phyloP scores from a whole-genome alignment of 2,329 filamentous ascomycete genomes.

The Talaromyces amestolkiae region DNA sequence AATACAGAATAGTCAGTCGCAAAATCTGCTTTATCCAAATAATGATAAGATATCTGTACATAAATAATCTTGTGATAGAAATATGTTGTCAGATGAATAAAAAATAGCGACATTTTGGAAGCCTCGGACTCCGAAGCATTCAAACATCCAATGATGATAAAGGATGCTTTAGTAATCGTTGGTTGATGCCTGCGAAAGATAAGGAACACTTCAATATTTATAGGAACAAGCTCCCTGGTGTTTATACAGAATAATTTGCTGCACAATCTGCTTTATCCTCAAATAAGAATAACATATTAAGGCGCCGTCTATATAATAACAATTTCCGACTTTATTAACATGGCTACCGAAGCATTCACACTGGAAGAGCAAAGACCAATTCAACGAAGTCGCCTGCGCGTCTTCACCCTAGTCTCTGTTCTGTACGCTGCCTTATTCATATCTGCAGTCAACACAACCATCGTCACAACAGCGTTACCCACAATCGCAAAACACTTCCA shows the following conservation, averaged over 20 bases:
- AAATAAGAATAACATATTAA: too few relatives aligned
- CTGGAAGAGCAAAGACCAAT: not conserved
- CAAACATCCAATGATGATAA: not conserved
- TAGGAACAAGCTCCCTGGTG: not conserved
- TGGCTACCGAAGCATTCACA: not conserved
- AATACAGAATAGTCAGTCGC: not conserved
- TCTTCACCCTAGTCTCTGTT: slow-evolving; percentile 15
- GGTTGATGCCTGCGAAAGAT: not conserved
- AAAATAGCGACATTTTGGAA: not conserved
- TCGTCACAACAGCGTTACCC: slow-evolving; percentile 38
- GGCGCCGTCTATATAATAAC: not conserved
- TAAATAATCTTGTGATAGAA: too few relatives aligned
- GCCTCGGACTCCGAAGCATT: not conserved
- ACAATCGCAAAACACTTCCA: slow-evolving; percentile 35
- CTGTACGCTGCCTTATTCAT: slow-evolving; percentile 23
- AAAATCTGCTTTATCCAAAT: too few relatives aligned
- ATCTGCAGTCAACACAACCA: slow-evolving; percentile 26
- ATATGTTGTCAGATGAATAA: not conserved
- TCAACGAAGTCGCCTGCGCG: not conserved
- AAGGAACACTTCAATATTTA: not conserved
- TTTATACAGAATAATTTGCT: not conserved
- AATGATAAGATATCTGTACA: too few relatives aligned
- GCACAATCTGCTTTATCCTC: too few relatives aligned
- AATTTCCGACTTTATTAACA: not conserved
- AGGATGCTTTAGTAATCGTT: not conserved